Evolutionary conservation across 2,329 filamentous ascomycete genomes (phyloP), one percentile per base, ranked within the genome.

Genomic region (Dactylella cylindrospora): DNA sequence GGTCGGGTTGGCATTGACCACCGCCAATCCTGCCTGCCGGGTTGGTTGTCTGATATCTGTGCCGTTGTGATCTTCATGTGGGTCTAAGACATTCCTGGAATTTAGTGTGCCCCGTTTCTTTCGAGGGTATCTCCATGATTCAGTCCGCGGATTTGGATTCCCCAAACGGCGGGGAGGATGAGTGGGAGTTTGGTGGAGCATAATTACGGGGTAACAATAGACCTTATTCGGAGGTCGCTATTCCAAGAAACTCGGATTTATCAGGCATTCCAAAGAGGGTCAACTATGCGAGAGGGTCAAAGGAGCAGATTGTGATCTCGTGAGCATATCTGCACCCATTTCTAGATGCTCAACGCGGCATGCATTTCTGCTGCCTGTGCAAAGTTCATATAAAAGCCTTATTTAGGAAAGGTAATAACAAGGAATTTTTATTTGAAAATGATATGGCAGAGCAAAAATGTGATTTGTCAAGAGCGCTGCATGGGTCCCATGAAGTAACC

Each of bases 1-100:
- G 36, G 57, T 49, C 15, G 29, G 54, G 46, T 60, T 53, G 47
- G 57, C 57, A 54, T 62, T 54, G 57, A 62, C 57, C 49, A 54
- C 41, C 35, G 33, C 35, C 29, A 40, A 46, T 47, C 36, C 40
- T 31, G 13, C 25, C 15, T 17, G 32, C 20, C 26, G 32, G 9
- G 22, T 12, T 23, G 17, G 20, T 9, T 28, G 5, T 12, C 25
- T 5, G 12, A 9, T 45, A 22, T 17, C n/a, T n/a, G 32, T 7
- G 7, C 3, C 8, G n/a, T 33, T 41, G 31, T 22, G 32, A 45
- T 54, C 33, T 31, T 31, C 26, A n/a, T 33, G 25, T 33, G 40
- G 26, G 41, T 39, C 31, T 32, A 17, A 54, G 7, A 46, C 23
- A n/a, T n/a, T n/a, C n/a, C n/a, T n/a, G n/a, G n/a, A n/a, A n/a